A percentile compares a stretch with the other conserved stretches of the same genome.
Evolutionary conservation across 2,329 filamentous ascomycete species (phyloP).

Genomic region (Fusarium nurragi): DNA sequence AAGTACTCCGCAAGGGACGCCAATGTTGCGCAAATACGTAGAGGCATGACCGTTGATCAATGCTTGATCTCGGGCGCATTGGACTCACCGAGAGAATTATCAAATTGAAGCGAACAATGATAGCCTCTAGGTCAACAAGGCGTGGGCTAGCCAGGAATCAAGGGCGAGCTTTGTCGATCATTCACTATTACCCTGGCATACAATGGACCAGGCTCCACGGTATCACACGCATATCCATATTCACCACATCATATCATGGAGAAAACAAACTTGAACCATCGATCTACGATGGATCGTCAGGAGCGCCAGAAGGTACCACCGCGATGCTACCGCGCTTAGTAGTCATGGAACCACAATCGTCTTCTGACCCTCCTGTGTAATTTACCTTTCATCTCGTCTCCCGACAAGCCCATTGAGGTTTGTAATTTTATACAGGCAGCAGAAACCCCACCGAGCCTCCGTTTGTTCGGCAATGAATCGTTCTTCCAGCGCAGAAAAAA

Average conservation of each 20-base stretch:
- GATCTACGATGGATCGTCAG: conserved; percentile 7
- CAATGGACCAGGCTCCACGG: conserved; percentile 1
- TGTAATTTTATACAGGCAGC: not conserved
- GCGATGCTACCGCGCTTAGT: not conserved
- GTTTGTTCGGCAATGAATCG: not conserved
- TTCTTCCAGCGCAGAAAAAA: conserved; percentile 27
- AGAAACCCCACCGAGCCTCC: conserved; percentile 2
- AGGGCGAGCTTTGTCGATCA: conserved; percentile 14
- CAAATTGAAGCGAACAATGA: not conserved
- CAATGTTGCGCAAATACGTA: conserved; percentile 1
- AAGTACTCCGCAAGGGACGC: not conserved
- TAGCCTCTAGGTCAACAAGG: conserved; percentile 5
- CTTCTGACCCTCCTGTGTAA: not conserved
- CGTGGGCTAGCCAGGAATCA: conserved; percentile 4
- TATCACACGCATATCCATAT: conserved; percentile 18
- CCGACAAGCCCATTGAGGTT: conserved; percentile 2
- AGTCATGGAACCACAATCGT: not conserved
- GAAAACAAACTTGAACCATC: not conserved
- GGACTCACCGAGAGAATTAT: not conserved
- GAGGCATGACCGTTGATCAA: not conserved
- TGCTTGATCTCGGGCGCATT: conserved; percentile 2
- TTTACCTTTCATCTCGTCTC: not conserved
- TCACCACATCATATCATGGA: conserved; percentile 27
- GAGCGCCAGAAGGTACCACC: not conserved
- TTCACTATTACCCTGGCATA: conserved; percentile 16